Conservation (phyloP, 345 rosid species). For the Aquilaria yunnanensis region DNA sequence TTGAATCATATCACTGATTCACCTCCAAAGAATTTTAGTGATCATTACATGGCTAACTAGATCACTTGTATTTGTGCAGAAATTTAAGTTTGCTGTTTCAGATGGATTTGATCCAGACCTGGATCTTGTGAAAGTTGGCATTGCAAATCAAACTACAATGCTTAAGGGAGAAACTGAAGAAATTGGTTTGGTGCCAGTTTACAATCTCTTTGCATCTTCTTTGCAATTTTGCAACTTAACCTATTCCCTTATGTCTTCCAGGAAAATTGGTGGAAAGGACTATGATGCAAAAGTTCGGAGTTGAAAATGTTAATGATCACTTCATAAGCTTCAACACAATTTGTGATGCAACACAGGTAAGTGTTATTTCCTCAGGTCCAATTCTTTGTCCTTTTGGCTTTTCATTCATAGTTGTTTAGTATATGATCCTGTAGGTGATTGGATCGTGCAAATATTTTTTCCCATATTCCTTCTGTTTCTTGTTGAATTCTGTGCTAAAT, state of each 20-base stretch:
- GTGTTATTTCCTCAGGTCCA: not conserved
- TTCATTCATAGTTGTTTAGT: not conserved
- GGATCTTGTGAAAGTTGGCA: conserved; percentile 76
- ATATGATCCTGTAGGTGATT: no score
- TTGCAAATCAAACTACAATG: conserved; percentile 98
- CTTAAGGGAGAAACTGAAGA: conserved; percentile 98
- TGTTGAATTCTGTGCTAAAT: no score
- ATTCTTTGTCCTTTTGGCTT: not conserved
- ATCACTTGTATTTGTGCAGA: conserved; percentile 43
- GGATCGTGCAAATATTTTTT: no score
- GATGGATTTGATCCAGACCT: conserved; percentile 84
- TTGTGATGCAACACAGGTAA: conserved; percentile 91
- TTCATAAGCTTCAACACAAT: conserved; percentile 89
- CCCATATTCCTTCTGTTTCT: no score
- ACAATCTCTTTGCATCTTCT: no score
- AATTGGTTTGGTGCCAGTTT: conserved; percentile 42
- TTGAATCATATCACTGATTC: not conserved
- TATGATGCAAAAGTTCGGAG: conserved; percentile 79
- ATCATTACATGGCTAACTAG: not conserved
- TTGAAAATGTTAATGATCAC: conserved; percentile 64
- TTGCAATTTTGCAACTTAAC: no score
- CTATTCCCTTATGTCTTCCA: conserved; percentile 14
- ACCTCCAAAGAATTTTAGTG: not conserved
- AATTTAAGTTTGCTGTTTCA: conserved; percentile 72
- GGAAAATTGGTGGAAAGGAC: conserved; percentile 72